phyloP scores from a whole-genome alignment of 768 basidiomycete genomes.

The Vararia minispora region DNA sequence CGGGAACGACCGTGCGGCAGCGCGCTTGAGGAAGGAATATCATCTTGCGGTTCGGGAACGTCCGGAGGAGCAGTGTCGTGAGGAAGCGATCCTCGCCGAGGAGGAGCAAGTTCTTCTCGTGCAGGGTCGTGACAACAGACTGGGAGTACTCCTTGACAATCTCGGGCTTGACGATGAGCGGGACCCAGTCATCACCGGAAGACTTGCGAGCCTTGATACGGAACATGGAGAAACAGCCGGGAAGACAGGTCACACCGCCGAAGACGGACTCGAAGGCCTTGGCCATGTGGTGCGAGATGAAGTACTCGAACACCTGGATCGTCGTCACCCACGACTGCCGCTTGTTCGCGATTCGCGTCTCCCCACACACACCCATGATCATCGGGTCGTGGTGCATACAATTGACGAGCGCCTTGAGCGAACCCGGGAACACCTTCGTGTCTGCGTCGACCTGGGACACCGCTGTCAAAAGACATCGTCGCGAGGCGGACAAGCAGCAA shows the following conservation, averaged over 20 bases:
- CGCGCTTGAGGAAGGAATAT: constrained; percentile 96
- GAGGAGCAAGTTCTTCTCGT: constrained; percentile 94
- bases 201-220: constrained; percentile 86
- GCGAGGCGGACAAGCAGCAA: constrained; percentile 8
- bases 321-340: constrained; percentile 96
- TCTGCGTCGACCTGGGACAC: constrained; percentile 86
- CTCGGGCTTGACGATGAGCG: constrained; percentile 92
- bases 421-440: constrained; percentile 89
- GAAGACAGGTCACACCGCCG: constrained; percentile 97
- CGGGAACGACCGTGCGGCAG: constrained; percentile 92
- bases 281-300: constrained; percentile 96
- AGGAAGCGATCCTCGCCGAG: constrained; percentile 99
- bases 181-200: constrained; percentile 93
- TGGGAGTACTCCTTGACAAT: constrained; percentile 98
- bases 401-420: constrained; percentile 85
- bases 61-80: constrained; percentile 90
- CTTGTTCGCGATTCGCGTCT: constrained; percentile 98
- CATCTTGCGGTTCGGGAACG: constrained; percentile 99
- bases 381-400: constrained; percentile 98
- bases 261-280: constrained; percentile 99
- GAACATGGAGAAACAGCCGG: constrained; percentile 99
- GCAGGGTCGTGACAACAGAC: constrained; percentile 83
- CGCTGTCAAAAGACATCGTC: constrained; percentile 3
- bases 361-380: constrained; percentile 99
- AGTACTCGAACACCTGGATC: constrained; percentile 98